These are phyloP conservation scores for Hyphopichia wangnamkhiaoensis DNA, from an alignment of 1,139 yeast species.

Conservation along the genomic window DNA sequence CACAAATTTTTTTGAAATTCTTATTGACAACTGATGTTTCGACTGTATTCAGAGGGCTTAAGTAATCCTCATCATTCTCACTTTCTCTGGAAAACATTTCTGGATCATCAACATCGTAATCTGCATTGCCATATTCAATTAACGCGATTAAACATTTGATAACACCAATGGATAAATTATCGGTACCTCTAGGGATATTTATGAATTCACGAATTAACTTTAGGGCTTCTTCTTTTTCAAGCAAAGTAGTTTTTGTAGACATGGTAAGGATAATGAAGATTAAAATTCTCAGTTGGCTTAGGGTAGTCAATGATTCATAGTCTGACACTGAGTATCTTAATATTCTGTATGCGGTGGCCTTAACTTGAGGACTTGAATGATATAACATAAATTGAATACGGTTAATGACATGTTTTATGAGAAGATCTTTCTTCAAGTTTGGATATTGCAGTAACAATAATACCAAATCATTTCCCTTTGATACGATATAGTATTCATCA, in stretches of 20 bases:
- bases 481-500: slow-evolving; percentile 51
- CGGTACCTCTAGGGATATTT: slow-evolving; percentile 56
- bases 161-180: slow-evolving; percentile 62
- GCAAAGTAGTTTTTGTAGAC: slow-evolving; percentile 50
- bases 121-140: slow-evolving; percentile 55
- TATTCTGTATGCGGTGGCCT: slow-evolving; percentile 75
- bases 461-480: slow-evolving; percentile 65
- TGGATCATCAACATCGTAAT: slow-evolving; percentile 9
- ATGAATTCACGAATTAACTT: slow-evolving; percentile 67
- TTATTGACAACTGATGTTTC: slow-evolving; percentile 28
- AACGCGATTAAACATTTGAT: slow-evolving; percentile 72
- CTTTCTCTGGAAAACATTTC: slow-evolving; percentile 11
- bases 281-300: slow-evolving; percentile 56
- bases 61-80: slow-evolving; percentile 7
- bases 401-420: slow-evolving; percentile 59
- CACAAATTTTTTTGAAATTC: slow-evolving; percentile 51
- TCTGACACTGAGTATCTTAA: slow-evolving; percentile 65
- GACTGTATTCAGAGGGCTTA: too few species aligned
- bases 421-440: slow-evolving; percentile 63
- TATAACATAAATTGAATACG: slow-evolving; percentile 63
- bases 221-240: slow-evolving; percentile 80
- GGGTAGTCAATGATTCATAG: slow-evolving; percentile 47
- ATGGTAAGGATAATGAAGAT: slow-evolving; percentile 65
- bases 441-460: slow-evolving; percentile 60
- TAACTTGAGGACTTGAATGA: slow-evolving; percentile 60